Evolutionary conservation across 306 rosid species (phyloP).

Genomic region (Quercus wislizeni): DNA sequence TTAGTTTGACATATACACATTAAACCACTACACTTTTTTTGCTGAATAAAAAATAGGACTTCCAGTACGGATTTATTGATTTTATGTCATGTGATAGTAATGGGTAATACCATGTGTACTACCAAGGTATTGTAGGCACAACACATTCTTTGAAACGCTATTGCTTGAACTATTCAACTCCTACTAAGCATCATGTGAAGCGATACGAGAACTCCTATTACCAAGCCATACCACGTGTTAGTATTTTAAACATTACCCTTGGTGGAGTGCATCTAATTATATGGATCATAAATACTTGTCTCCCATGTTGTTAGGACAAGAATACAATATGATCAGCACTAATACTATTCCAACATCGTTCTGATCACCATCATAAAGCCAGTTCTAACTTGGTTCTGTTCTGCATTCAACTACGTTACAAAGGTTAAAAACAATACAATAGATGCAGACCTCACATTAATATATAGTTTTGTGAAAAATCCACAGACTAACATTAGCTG

Average conservation of each 20-base stretch:
- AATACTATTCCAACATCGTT: not conserved
- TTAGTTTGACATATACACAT: too few species aligned
- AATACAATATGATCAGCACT: not conserved
- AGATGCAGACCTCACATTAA: not conserved
- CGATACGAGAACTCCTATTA: too few species aligned
- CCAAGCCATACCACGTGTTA: accelerated
- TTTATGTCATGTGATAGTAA: accelerated
- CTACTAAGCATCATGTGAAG: too few species aligned
- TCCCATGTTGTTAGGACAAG: not conserved
- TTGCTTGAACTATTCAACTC: too few species aligned
- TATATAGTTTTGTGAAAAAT: not conserved
- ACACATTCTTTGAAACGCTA: too few species aligned
- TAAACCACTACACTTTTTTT: too few species aligned
- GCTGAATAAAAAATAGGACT: too few species aligned
- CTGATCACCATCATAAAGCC: not conserved
- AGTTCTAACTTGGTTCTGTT: not conserved
- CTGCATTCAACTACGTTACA: not conserved
- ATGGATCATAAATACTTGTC: not conserved
- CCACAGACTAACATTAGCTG: too few species aligned
- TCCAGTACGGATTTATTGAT: too few species aligned
- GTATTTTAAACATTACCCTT: too few species aligned
- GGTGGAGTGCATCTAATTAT: too few species aligned
- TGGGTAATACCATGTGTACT: accelerated
- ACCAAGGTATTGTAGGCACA: too few species aligned
- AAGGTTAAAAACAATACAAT: not conserved